Evolutionary conservation across 208 protist species (phyloP), one percentile per base, ranked within the genome.

Genomic region (Trichomonas gallinae): DNA sequence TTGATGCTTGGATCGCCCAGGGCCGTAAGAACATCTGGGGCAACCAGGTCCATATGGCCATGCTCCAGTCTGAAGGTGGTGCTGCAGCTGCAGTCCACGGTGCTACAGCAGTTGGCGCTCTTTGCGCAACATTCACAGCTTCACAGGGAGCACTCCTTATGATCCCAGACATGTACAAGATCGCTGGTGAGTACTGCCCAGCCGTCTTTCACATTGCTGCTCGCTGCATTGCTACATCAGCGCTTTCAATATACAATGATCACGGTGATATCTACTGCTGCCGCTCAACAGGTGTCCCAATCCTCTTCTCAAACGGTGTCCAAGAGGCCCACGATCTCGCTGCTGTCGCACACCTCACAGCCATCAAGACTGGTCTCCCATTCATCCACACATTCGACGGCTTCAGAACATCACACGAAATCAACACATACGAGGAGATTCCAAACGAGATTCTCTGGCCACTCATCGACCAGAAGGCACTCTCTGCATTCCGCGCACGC

Each of bases 301-400:
- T 98, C 34, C 96, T 98, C 21, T 97, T 46, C 81, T 98, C 97
- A 2, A 51, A 63, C 15, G 96, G 31, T 42, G 97, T 98, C 9
- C 98, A 98, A 96, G 98, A 98, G 97, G 31, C 36, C 38, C 85
- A 97, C 85, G 98, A 98, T 97, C 45, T 98, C 13, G 97, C 97
- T 82, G 40, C 98, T 46, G 97, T 98, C 82, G 49, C 98, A 40
- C 98, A 98, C 96, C n/a, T n/a, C n/a, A n/a, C n/a, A n/a, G n/a
- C n/a, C n/a, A n/a, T n/a, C n/a, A n/a, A n/a, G n/a, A n/a, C n/a
- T n/a, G n/a, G n/a, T n/a, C n/a, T n/a, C n/a, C n/a, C n/a, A n/a
- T n/a, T n/a, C n/a, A n/a, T n/a, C n/a, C 97, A 97, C 96, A 97
- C 97, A 63, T 97, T 97, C 63, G 97, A 97, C 51, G 97, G 97